Evolutionary conservation across 2,329 filamentous ascomycete species (phyloP), one percentile per base, ranked within the genome.

Genomic region (Arachnomyces sp.): DNA sequence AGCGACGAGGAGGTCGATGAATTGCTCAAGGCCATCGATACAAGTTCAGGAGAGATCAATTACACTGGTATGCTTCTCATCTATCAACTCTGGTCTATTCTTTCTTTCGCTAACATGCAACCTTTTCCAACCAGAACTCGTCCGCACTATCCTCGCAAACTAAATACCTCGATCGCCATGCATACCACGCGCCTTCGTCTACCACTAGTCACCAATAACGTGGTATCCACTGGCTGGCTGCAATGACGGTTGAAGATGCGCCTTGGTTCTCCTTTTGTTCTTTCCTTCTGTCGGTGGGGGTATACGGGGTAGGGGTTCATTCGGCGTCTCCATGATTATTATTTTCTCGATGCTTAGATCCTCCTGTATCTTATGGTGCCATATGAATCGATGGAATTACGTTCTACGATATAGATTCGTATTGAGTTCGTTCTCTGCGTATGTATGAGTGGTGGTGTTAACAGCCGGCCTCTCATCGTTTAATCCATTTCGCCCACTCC

Each of bases 1-100:
- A 86, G 84, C 46, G 90, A 98, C 57, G 92, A 96, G 49, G 92
- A 98, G 74, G 92, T 98, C 36, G 90, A 96, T 64, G 92, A 98
- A 76, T 76, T 98, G 60, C 81, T 98, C 65, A 98, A 96, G 81
- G 88, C 89, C 0, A 90, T 96, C 50, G 92, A 98, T 63, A 94
- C 89, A 46, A 92, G 83, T 68, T 90, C 83, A 41, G 89, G 90
- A 53, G 89, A 96, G 76, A 86, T 98, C 66, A 94, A 96, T 73
- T 98, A 98, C 67, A 89, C 84, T 51, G 88, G 87, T 92, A 73
- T 49, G 80, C 63, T 37, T 18, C 28, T 6, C 35, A 2, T 7
- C 2, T 31, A 6, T 6, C 20, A 9, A 25, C 20, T 9, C 9
- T 25, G 5, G 9, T 31, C n/a, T 11, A 15, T 40, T 15, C 13